Conservation (phyloP, 2,329 filamentous ascomycete genomes). For the Tympanopsis confertula region DNA sequence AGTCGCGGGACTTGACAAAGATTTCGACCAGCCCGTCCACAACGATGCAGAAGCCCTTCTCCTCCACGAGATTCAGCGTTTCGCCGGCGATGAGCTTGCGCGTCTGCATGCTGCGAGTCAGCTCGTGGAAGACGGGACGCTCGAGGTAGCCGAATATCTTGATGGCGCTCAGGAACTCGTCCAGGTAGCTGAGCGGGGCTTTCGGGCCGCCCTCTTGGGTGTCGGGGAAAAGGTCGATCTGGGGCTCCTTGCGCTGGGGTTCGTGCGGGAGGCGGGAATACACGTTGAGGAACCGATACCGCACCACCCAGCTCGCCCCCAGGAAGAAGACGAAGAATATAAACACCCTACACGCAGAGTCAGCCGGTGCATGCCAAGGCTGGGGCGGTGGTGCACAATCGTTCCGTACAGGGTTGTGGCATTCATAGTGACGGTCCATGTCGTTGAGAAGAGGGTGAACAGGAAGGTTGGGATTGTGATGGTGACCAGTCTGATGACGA, state of each 20-base stretch:
- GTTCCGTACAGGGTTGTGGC: conserved; percentile 77
- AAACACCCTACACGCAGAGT: conserved; percentile 43
- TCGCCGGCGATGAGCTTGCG: conserved; percentile 91
- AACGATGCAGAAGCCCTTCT: conserved; percentile 94
- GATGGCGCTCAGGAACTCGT: conserved; percentile 96
- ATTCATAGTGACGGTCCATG: conserved; percentile 95
- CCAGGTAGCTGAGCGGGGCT: conserved; percentile 88
- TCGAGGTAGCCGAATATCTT: conserved; percentile 98
- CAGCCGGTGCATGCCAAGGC: neutral
- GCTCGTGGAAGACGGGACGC: conserved; percentile 89
- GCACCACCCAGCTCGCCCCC: conserved; percentile 83
- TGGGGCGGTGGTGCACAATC: conserved; percentile 2
- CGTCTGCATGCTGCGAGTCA: conserved; percentile 97
- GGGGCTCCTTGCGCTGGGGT: conserved; percentile 87
- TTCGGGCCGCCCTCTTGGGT: conserved; percentile 82
- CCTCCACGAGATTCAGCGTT: conserved; percentile 86
- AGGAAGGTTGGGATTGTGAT: conserved; percentile 82
- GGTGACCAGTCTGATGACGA: conserved; percentile 71
- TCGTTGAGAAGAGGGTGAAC: conserved; percentile 82
- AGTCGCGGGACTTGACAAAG: conserved; percentile 79
- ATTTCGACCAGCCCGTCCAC: conserved; percentile 95
- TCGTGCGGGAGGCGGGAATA: conserved; percentile 88
- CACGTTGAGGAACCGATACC: conserved; percentile 94
- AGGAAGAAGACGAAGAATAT: conserved; percentile 68
- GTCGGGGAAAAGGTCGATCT: conserved; percentile 90